phyloP scores from a whole-genome alignment of 169 alveolate genomes.

The Babesia caballi region DNA sequence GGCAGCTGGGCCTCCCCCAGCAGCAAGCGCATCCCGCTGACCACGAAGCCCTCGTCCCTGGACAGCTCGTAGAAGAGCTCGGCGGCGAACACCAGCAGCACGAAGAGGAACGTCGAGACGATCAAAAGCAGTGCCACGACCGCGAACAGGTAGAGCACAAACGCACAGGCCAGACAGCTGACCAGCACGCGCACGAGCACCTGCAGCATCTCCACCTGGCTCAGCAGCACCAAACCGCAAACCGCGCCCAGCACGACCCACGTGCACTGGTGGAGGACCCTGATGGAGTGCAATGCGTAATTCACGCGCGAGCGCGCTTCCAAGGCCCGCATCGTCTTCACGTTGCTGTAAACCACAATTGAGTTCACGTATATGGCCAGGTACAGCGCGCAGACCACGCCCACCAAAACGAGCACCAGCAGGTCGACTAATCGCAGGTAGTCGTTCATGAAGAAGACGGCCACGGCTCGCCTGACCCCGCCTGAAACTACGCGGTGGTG shows the following conservation, averaged over 20 bases:
- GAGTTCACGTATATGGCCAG: neutral
- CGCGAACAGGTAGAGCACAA: neutral
- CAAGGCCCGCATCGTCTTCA: neutral
- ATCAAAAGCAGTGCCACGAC: neutral
- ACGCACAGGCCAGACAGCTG: neutral
- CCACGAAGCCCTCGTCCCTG: slow-evolving; percentile 15
- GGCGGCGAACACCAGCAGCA: slow-evolving; percentile 27
- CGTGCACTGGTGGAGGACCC: neutral
- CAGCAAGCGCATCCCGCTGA: slow-evolving; percentile 10
- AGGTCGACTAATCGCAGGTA: slow-evolving; percentile 28
- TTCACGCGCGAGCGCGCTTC: neutral
- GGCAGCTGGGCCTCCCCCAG: slow-evolving; percentile 19
- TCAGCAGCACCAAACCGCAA: neutral
- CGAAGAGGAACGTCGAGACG: slow-evolving; percentile 13
- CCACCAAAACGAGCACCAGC: slow-evolving; percentile 10
- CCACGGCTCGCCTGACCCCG: neutral
- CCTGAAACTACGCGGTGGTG: neutral
- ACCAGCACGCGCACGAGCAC: neutral
- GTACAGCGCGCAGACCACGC: neutral
- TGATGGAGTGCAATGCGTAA: neutral
- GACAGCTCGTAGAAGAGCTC: slow-evolving; percentile 33
- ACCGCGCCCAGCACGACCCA: neutral
- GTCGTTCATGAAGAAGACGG: slow-evolving; percentile 48
- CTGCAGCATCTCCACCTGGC: neutral
- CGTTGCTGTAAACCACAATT: neutral